Evolutionary conservation across 2,329 filamentous ascomycete species (phyloP).

Genomic region (Hypoxylon sp.): DNA sequence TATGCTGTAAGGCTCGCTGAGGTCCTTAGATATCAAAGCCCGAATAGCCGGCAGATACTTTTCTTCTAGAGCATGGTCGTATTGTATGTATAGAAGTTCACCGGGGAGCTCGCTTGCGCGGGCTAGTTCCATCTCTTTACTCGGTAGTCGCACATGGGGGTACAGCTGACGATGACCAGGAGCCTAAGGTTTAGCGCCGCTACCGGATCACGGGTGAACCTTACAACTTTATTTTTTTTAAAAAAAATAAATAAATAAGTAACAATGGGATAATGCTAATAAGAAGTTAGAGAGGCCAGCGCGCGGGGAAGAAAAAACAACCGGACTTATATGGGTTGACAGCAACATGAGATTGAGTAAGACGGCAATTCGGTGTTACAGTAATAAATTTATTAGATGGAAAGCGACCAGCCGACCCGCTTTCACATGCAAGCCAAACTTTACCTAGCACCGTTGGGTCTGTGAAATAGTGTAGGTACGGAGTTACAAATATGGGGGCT

Average conservation of each 20-base stretch:
- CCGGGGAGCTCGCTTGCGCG: slow-evolving; percentile 57
- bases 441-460: slow-evolving; percentile 10
- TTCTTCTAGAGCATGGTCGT: slow-evolving; percentile 72
- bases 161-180: slow-evolving; percentile 13
- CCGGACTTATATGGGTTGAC: neutral
- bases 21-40: slow-evolving; percentile 92
- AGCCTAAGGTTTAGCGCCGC: slow-evolving; percentile 12
- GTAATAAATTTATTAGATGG: slow-evolving; percentile 29
- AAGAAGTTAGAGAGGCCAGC: neutral
- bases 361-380: slow-evolving; percentile 31
- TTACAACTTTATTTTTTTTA: too few species aligned
- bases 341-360: slow-evolving; percentile 27
- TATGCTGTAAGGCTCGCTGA: slow-evolving; percentile 98
- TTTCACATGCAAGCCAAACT: slow-evolving; percentile 46
- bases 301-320: neutral
- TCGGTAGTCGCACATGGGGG: slow-evolving; percentile 24
- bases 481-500: slow-evolving; percentile 21
- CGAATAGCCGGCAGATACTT: slow-evolving; percentile 87
- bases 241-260: too few species aligned
- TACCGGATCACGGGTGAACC: slow-evolving; percentile 15
- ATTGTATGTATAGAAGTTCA: slow-evolving; percentile 72
- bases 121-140: slow-evolving; percentile 55
- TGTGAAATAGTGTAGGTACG: slow-evolving; percentile 18
- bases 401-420: slow-evolving; percentile 32
- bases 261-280: neutral